Conservation (phyloP, 108 stramenopile species). For the Poteriospumella lacustris region DNA sequence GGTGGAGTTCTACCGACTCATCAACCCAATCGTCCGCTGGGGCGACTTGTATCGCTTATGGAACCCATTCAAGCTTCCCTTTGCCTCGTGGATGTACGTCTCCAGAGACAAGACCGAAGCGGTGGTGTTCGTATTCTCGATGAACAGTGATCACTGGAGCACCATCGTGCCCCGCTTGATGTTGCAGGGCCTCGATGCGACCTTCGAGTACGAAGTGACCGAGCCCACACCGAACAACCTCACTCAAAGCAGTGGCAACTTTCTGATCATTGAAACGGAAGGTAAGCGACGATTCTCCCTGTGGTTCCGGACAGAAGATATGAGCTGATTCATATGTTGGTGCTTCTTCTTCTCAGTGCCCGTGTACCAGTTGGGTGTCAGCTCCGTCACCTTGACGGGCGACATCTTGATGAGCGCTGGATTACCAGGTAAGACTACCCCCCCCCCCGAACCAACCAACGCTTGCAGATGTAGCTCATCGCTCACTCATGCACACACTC, state of each 20-base stretch:
- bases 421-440: conserved; percentile 11
- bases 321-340: neutral
- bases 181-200: neutral
- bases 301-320: neutral
- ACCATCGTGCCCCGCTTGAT: neutral
- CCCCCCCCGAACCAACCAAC: too few relatives aligned
- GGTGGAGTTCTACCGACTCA: neutral
- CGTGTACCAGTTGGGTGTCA: conserved; percentile 15
- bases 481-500: too few relatives aligned
- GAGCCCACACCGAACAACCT: conserved; percentile 1
- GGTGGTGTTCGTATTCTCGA: neutral
- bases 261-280: conserved; percentile 1
- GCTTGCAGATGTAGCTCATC: too few relatives aligned
- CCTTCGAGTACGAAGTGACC: neutral
- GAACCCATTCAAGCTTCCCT: conserved; percentile 19
- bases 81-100: conserved; percentile 14
- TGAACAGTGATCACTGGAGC: conserved; percentile 20
- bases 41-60: conserved; percentile 13
- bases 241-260: neutral
- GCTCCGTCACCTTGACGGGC: neutral
- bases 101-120: neutral
- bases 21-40: neutral
- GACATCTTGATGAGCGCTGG: neutral
- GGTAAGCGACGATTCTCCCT: neutral
- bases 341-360: neutral